These are phyloP conservation scores for Chrysopogon serrulatus DNA, from an alignment of 176 grass and related monocot genomes.

Conservation along the genomic window DNA sequence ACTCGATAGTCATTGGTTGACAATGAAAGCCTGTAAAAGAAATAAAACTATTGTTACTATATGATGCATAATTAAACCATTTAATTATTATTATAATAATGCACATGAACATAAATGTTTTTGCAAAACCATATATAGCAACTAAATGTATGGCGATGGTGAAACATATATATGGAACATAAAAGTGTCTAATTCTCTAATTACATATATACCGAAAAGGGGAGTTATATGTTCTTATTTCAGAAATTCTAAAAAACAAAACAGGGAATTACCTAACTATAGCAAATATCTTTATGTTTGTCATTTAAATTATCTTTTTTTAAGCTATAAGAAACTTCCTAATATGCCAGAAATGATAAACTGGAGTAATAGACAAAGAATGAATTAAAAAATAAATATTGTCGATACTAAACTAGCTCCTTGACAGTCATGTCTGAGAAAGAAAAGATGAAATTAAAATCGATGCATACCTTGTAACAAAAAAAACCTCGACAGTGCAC, in stretches of 20 bases:
- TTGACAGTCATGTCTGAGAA: background rate
- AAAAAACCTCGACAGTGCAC: background rate
- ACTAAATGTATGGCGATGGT: background rate
- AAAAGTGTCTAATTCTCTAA: too few relatives aligned
- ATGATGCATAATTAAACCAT: too few relatives aligned
- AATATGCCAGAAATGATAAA: too few relatives aligned
- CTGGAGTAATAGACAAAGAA: too few relatives aligned
- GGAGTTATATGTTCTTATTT: too few relatives aligned
- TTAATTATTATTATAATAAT: background rate
- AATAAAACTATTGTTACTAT: background rate
- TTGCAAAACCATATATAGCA: background rate
- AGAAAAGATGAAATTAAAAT: background rate
- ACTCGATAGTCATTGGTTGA: background rate
- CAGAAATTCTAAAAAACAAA: too few relatives aligned
- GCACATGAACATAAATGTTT: background rate
- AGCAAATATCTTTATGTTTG: too few relatives aligned
- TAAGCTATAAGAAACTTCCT: too few relatives aligned
- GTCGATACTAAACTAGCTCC: background rate
- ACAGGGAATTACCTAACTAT: too few relatives aligned
- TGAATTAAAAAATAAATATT: background rate
- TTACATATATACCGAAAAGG: too few relatives aligned
- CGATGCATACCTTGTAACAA: background rate
- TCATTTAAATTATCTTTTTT: too few relatives aligned
- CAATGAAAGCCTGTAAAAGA: background rate
- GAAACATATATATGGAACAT: background rate